A percentile compares a stretch with the other conserved stretches of the same genome.
Conservation (phyloP, 139 green algal genomes). For the Closterium sp. region DNA sequence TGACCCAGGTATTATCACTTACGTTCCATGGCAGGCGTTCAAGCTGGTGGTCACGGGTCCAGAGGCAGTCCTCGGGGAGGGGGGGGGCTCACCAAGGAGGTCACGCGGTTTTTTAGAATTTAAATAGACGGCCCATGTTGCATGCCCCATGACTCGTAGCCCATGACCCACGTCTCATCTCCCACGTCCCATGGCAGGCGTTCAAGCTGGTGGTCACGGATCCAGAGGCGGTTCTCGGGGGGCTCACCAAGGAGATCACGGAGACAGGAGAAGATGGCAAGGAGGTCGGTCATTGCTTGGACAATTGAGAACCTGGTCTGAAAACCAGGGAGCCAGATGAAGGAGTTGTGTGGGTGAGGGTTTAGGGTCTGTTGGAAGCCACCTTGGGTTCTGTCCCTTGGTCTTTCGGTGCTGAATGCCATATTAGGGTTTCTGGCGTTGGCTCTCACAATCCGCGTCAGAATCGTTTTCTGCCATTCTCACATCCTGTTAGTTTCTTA, state of each 20-base stretch:
- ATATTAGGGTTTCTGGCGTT: background rate
- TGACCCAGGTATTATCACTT: background rate
- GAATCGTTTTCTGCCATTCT: background rate
- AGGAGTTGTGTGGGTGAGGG: too few species aligned
- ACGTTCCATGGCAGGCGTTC: constrained; percentile 48
- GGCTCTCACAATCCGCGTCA: background rate
- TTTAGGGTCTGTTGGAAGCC: too few species aligned
- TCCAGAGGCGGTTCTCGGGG: constrained; percentile 67
- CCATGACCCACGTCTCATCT: background rate
- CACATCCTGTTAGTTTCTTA: too few species aligned
- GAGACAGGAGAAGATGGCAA: constrained; percentile 50
- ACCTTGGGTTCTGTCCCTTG: background rate
- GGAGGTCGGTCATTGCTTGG: constrained; percentile 26
- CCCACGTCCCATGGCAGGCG: constrained; percentile 24
- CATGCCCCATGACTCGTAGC: background rate
- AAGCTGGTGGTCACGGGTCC: constrained; percentile 72
- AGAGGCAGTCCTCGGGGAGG: constrained; percentile 62
- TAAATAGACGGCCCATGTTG: too few species aligned
- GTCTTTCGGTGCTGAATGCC: background rate
- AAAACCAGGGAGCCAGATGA: too few species aligned
- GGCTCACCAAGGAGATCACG: constrained; percentile 53
- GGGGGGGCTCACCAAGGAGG: constrained; percentile 49
- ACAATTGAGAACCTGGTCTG: background rate
- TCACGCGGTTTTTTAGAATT: constrained; percentile 15
- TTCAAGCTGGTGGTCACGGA: constrained; percentile 72